Evolutionary conservation across 2,329 filamentous ascomycete genomes (phyloP).

Genomic region (Colletotrichum scovillei): DNA sequence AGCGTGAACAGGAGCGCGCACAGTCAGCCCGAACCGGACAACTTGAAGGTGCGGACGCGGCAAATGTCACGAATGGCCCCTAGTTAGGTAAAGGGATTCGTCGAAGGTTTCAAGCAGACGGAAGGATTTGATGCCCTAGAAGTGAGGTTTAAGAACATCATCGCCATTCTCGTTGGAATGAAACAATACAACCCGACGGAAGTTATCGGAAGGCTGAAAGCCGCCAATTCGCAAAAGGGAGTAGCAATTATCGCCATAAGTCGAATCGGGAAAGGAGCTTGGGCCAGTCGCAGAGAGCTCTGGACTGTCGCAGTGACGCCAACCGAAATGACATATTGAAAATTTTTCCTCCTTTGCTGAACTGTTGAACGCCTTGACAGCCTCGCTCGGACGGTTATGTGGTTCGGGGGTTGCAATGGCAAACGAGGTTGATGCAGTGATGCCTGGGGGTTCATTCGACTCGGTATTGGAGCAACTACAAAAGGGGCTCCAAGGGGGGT

Average conservation of each 20-base stretch:
- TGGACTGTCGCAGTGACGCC: constrained; percentile 2
- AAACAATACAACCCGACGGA: background rate
- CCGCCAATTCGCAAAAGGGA: constrained; percentile 11
- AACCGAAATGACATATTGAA: constrained; percentile 23
- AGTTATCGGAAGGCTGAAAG: constrained; percentile 4
- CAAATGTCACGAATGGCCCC: too few relatives aligned
- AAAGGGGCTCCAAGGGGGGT: background rate
- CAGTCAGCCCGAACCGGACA: background rate
- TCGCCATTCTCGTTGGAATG: background rate
- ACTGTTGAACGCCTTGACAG: background rate
- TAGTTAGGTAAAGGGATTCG: background rate
- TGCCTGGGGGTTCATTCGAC: background rate
- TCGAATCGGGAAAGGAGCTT: constrained; percentile 27
- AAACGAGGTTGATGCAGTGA: background rate
- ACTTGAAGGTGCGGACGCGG: too few relatives aligned
- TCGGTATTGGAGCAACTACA: background rate
- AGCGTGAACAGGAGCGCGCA: too few relatives aligned
- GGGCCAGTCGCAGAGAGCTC: constrained; percentile 13
- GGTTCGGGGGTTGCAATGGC: background rate
- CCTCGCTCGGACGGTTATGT: constrained; percentile 3
- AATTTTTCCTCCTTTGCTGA: background rate
- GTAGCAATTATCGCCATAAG: background rate
- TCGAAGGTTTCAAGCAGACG: background rate
- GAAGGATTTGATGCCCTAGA: background rate
- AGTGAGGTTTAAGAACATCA: background rate